Evolutionary conservation across 352 stramenopile genomes (phyloP), one percentile per base, ranked within the genome.

Genomic region (Phytophthora niederhauseri): DNA sequence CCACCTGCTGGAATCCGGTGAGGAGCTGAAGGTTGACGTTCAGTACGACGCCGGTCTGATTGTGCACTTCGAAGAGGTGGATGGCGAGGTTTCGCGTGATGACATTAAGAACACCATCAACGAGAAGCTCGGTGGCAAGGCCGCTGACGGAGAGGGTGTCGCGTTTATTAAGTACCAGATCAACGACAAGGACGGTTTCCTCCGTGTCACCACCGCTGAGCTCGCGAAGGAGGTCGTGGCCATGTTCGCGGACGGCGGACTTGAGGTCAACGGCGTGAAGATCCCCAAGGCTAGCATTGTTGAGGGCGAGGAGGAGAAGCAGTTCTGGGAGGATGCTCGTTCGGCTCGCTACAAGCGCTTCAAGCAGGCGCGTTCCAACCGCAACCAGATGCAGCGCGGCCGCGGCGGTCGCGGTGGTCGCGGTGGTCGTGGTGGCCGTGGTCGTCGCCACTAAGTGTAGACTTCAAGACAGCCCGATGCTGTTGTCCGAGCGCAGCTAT

Each of bases 121-220:
- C 74, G 83, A 93, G 46, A 86, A 92, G 72, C 84, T 95, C 41
- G 85, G 82, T 17, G 84, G 90, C 4, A 90, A 88, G 64, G 85
- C 83, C 31, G 61, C 48, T 1, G 81, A 91, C 9, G 84, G 85
- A 24, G 70, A 81, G 9, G 82, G 84, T 45, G 82, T 96, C 28
- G 89, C 87, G 7, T 95, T 92, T 67, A 95, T 95, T 73, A 83
- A 95, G 78, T 95, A 95, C 72, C 87, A 94, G 68, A 84, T 94
- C 52, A 82, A 83, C 31, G 83, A 86, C 58, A 82, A 87, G 68
- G 87, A 80, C 67, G 87, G 84, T 41, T 77, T 81, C 64, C 58
- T 95, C 49, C 87, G 85, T 55, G 74, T 93, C 41, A 87, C 84
- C 14, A 80, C 58, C 30, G 74, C 85, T 20, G 83, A 82, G 4